Base-by-base conservation (phyloP, 1,284 basidiomycete genomes). In the Boletus nobilissimus region DNA sequence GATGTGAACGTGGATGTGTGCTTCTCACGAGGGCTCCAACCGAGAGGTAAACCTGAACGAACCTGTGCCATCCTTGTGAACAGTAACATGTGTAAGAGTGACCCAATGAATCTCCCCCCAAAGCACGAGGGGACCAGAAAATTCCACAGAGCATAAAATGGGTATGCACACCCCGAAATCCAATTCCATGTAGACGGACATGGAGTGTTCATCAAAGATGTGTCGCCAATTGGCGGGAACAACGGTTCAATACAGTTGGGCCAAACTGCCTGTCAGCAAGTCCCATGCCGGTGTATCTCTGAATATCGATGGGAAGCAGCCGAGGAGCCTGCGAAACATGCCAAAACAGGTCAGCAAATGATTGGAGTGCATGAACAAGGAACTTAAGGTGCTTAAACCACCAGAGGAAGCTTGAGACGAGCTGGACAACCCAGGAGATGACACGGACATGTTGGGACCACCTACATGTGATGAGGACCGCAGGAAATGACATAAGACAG, bases 181-280 rank as follows among this genome's bases (percentile, higher is more conserved):
- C 14, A 85, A 70, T 0, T 80, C 82, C 51, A 86, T 82, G 79
- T 94, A 94, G 5, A 94, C 89, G 0, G 93, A 94, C 2, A 92
- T 94, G 10, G 94, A 94, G 6, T 91, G 78, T 73, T 91, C 89
- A 0, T 87, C 80, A 80, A 92, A 95, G 7, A 91, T 87, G 24
- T 86, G 82, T 38, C 90, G 87, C 94, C 94, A 94, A 32, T 87
- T 78, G 36, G 94, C 74, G 4, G 84, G 77, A 51, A 87, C 75
- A 34, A 84, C 81, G 8, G 86, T 88, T 9, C 82, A 79, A 82
- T 91, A 94, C 19, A 95, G 82, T 64, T 87, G 87, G 22, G 89
- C 85, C 36, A 94, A 84, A 34, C 89, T 86, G 9, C 84, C 78
- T 14, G 87, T 85, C 22, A 94, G 80, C 16, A 89, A 88, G 3